Percentiles rank a stretch among this genome's conserved stretches.
phyloP scores from a whole-genome alignment of 1,139 yeast species.

The Diutina rugosa region DNA sequence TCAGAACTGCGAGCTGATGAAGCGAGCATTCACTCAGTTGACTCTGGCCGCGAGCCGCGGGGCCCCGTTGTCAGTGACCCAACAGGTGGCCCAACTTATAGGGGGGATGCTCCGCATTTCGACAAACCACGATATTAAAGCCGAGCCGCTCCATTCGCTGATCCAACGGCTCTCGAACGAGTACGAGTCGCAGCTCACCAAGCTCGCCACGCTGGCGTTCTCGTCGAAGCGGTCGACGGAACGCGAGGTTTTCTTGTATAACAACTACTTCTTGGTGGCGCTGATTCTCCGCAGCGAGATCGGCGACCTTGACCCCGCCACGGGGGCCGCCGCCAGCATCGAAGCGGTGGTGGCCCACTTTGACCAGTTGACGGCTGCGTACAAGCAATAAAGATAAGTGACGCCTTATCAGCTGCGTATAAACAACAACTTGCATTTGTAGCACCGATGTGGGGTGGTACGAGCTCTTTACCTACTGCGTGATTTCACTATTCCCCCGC shows the following conservation, averaged over 20 bases:
- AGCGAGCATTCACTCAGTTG: constrained; percentile 20
- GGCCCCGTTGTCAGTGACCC: constrained; percentile 52
- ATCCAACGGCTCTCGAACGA: constrained; percentile 61
- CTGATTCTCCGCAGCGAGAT: constrained; percentile 36
- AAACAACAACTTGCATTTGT: not conserved
- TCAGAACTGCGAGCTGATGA: constrained; percentile 58
- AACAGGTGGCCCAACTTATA: constrained; percentile 66
- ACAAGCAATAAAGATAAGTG: not conserved
- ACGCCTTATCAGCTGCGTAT: not conserved
- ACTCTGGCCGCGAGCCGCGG: constrained; percentile 23
- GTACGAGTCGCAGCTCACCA: constrained; percentile 68
- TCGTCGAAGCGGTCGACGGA: constrained; percentile 26
- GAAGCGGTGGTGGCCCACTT: not conserved
- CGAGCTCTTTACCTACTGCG: not conserved
- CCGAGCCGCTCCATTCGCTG: constrained; percentile 67
- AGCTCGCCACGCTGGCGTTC: constrained; percentile 34
- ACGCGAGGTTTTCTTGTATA: constrained; percentile 61
- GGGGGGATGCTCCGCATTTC: constrained; percentile 59
- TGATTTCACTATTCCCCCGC: too few species aligned
- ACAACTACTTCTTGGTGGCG: constrained; percentile 52
- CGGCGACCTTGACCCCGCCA: constrained; percentile 14
- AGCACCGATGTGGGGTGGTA: not conserved
- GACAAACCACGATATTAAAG: constrained; percentile 11
- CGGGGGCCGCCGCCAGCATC: not conserved
- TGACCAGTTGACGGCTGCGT: not conserved